phyloP scores from a whole-genome alignment of 305 asterid genomes.

The Fraxinus angustifolia region DNA sequence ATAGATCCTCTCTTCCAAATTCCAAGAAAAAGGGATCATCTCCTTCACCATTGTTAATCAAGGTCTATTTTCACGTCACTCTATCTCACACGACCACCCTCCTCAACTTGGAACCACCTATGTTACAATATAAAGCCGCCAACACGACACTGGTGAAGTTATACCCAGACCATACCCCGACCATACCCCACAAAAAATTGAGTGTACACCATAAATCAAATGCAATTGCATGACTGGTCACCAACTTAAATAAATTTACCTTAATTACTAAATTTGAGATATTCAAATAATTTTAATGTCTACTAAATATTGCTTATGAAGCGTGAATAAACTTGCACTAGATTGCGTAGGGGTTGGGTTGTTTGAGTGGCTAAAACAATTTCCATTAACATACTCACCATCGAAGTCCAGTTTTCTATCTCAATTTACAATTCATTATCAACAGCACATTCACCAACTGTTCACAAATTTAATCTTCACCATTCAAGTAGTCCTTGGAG shows the following conservation, averaged over 20 bases:
- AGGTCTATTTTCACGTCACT: neutral
- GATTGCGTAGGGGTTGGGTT: neutral
- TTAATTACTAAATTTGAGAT: neutral
- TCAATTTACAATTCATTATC: neutral
- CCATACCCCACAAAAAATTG: neutral
- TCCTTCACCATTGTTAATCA: neutral
- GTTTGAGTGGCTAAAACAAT: neutral
- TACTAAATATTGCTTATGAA: neutral
- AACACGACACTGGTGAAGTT: neutral
- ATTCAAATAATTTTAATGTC: neutral
- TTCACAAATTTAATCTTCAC: neutral
- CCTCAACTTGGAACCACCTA: neutral
- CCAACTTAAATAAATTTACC: neutral
- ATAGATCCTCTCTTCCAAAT: neutral
- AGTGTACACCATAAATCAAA: neutral
- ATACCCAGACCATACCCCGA: neutral
- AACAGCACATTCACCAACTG: neutral
- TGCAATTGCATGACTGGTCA: neutral
- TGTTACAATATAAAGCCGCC: neutral
- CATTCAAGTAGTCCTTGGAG: neutral
- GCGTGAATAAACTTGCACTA: neutral
- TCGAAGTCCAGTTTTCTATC: neutral
- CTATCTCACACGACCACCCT: neutral
- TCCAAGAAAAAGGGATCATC: neutral
- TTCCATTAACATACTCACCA: neutral